Evolutionary conservation across 2,329 filamentous ascomycete genomes (phyloP).

Genomic region (Orbilia brochopaga): DNA sequence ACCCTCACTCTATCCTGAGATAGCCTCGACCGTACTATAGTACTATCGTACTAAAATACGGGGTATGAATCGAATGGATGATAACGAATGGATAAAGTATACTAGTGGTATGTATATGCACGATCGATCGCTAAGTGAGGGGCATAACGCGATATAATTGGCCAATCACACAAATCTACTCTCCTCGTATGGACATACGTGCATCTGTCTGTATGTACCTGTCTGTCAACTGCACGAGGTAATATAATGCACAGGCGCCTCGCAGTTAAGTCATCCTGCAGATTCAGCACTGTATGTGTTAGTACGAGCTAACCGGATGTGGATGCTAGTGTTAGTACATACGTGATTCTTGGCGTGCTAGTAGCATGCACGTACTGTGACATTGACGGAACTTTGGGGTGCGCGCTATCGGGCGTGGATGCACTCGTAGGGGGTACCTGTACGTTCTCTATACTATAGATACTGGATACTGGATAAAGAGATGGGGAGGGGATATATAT

Average conservation of each 20-base stretch:
- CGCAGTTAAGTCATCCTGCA: slow-evolving; percentile 50
- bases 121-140: slow-evolving; percentile 1
- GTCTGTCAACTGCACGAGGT: background rate
- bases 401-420: slow-evolving; percentile 1
- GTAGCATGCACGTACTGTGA: background rate
- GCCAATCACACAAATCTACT: background rate
- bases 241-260: slow-evolving; percentile 17
- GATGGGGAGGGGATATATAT: background rate
- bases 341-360: background rate
- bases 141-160: background rate
- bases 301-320: slow-evolving; percentile 32
- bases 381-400: background rate
- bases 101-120: no score
- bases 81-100: no score
- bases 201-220: background rate
- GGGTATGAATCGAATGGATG: no score
- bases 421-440: slow-evolving; percentile 5
- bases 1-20: no score
- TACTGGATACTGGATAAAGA: no score
- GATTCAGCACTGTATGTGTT: no score
- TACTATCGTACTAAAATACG: no score
- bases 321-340: no score
- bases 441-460: no score
- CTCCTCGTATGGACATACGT: no score
- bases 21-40: no score